Evolutionary conservation across 2,329 filamentous ascomycete genomes (phyloP).

Genomic region (Neocucurbitaria cava): DNA sequence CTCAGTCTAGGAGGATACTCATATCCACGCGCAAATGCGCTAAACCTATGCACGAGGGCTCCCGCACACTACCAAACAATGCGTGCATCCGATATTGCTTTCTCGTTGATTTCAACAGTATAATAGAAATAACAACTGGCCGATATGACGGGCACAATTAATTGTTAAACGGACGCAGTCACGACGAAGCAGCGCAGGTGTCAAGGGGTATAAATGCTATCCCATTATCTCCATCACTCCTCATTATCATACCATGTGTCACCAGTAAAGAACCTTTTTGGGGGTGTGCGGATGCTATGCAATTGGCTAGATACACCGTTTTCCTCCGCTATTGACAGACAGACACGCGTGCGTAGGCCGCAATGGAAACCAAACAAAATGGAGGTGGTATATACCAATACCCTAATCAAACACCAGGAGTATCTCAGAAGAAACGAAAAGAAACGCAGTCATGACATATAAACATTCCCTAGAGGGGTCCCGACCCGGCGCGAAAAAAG

Average conservation of each 20-base stretch:
- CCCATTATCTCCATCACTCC: not conserved
- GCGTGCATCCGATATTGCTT: too few relatives aligned
- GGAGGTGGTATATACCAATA: slow-evolving; percentile 14
- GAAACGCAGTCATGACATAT: slow-evolving; percentile 30
- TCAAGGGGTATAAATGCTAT: not conserved
- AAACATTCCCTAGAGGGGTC: slow-evolving; percentile 14
- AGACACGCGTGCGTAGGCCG: too few relatives aligned
- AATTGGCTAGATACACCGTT: not conserved
- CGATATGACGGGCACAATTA: too few relatives aligned
- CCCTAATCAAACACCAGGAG: slow-evolving; percentile 26
- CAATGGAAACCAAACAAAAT: slow-evolving; percentile 7
- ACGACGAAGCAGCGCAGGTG: not conserved
- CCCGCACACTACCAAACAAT: too few relatives aligned
- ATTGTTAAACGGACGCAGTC: not conserved
- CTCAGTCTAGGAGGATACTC: too few relatives aligned
- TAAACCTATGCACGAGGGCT: too few relatives aligned
- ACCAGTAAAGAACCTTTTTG: not conserved
- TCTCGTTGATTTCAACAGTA: too few relatives aligned
- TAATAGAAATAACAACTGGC: too few relatives aligned
- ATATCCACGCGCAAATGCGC: too few relatives aligned
- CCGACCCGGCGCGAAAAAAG: not conserved
- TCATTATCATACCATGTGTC: not conserved
- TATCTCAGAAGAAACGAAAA: slow-evolving; percentile 17
- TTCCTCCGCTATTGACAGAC: not conserved
- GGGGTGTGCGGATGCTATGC: not conserved